These are phyloP conservation scores for Pseudevernia furfuracea DNA, from an alignment of 495 filamentous ascomycete species.

Conservation along the genomic window DNA sequence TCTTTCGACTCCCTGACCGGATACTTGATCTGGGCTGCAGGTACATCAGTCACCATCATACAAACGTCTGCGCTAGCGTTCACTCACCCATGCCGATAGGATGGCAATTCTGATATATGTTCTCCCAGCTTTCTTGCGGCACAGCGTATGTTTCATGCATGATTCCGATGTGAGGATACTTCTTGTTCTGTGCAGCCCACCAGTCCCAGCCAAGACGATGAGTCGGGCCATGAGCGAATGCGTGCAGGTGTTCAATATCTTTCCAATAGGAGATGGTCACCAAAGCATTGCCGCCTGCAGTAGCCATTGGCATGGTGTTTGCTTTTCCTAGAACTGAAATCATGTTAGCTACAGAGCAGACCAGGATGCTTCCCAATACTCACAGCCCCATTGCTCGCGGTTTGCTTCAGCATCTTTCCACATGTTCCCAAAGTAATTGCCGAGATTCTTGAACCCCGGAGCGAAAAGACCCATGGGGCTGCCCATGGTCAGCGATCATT, in stretches of 20 bases:
- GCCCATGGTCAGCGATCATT: background rate
- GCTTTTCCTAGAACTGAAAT: slow-evolving; percentile 6
- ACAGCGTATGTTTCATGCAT: slow-evolving; percentile 43
- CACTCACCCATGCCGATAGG: slow-evolving; percentile 27
- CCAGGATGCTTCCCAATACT: background rate
- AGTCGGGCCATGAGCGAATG: slow-evolving; percentile 40
- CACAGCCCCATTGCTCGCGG: slow-evolving; percentile 32
- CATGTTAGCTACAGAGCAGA: background rate
- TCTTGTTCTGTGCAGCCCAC: slow-evolving; percentile 34
- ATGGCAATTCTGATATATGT: slow-evolving; percentile 35
- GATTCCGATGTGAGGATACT: slow-evolving; percentile 39
- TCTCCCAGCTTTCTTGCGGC: slow-evolving; percentile 38
- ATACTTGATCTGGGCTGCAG: slow-evolving; percentile 10
- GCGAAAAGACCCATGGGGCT: slow-evolving; percentile 30
- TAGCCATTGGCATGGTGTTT: slow-evolving; percentile 4
- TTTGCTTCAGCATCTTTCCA: slow-evolving; percentile 23
- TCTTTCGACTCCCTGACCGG: slow-evolving; percentile 2
- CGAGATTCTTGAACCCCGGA: slow-evolving; percentile 29
- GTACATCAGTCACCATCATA: background rate
- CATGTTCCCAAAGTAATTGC: slow-evolving; percentile 29
- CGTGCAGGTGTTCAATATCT: slow-evolving; percentile 39
- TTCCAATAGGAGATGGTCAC: slow-evolving; percentile 41
- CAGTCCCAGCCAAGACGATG: slow-evolving; percentile 44
- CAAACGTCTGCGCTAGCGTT: background rate
- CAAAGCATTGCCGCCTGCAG: slow-evolving; percentile 16